These are phyloP conservation scores for Candida rishiriensis DNA, from an alignment of 805 yeast genomes.

Conservation along the genomic window DNA sequence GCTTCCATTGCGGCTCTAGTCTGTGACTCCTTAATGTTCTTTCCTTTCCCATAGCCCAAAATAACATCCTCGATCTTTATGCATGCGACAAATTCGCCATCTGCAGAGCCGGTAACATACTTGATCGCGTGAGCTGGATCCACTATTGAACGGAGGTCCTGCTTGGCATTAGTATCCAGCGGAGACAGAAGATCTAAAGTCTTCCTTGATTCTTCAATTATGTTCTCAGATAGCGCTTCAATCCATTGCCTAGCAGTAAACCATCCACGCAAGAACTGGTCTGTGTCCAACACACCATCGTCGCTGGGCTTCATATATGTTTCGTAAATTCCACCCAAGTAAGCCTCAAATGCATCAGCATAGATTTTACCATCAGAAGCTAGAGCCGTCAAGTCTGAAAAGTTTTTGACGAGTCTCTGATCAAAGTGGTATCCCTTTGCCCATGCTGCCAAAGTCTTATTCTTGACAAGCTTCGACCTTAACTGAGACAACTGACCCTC, in stretches of 20 bases:
- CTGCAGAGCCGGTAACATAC: slow-evolving; percentile 33
- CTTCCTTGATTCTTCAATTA: slow-evolving; percentile 30
- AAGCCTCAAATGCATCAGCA: slow-evolving; percentile 89
- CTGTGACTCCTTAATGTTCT: slow-evolving; percentile 72
- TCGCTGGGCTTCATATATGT: background rate
- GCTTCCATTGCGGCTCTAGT: slow-evolving; percentile 79
- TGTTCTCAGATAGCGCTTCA: slow-evolving; percentile 42
- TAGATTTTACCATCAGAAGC: slow-evolving; percentile 57
- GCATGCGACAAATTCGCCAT: slow-evolving; percentile 52
- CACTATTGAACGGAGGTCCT: slow-evolving; percentile 63
- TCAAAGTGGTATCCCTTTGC: slow-evolving; percentile 60
- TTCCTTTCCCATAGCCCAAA: slow-evolving; percentile 68
- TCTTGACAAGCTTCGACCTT: slow-evolving; percentile 62
- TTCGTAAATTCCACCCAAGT: slow-evolving; percentile 64
- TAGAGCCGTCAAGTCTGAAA: slow-evolving; percentile 37
- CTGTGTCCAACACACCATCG: slow-evolving; percentile 2
- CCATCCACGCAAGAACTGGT: slow-evolving; percentile 34
- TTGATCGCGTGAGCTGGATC: slow-evolving; percentile 63
- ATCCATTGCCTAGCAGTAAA: slow-evolving; percentile 54
- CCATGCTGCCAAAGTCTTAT: slow-evolving; percentile 63
- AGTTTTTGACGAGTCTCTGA: slow-evolving; percentile 43
- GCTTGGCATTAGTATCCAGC: slow-evolving; percentile 63
- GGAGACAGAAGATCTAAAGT: slow-evolving; percentile 32
- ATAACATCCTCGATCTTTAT: slow-evolving; percentile 61
- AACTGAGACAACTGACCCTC: slow-evolving; percentile 74